A percentile compares a stretch with the other conserved stretches of the same genome.
phyloP scores from a whole-genome alignment of 176 grass and related monocot species.

The Musa beccarii region DNA sequence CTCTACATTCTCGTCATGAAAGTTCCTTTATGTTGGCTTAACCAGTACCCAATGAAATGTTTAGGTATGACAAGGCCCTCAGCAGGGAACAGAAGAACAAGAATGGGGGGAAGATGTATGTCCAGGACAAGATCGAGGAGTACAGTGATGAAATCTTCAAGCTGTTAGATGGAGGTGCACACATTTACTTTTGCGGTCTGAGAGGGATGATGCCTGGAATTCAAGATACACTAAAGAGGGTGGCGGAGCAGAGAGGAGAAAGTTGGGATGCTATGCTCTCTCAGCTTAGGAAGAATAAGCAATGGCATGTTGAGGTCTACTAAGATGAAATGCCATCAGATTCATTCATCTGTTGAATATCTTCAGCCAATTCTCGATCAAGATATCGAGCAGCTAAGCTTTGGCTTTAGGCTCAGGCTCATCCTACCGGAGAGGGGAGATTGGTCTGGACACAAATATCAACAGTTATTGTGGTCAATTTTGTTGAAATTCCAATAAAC shows the following conservation, averaged over 20 bases:
- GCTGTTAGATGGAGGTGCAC: conserved; percentile 58
- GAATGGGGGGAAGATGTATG: conserved; percentile 78
- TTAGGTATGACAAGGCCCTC: conserved; percentile 78
- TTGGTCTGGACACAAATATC: no score
- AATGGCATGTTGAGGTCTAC: conserved; percentile 94
- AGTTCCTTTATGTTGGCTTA: neutral
- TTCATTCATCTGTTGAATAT: no score
- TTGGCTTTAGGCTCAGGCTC: no score
- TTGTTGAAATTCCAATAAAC: no score
- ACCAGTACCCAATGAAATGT: neutral
- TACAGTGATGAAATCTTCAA: conserved; percentile 80
- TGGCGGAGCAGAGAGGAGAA: conserved; percentile 49
- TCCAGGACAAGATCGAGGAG: conserved; percentile 82
- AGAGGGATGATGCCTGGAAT: conserved; percentile 99
- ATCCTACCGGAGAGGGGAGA: no score
- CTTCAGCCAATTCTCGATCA: no score
- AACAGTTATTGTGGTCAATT: no score
- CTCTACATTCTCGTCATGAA: neutral
- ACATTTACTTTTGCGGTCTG: conserved; percentile 89
- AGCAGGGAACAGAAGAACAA: conserved; percentile 81
- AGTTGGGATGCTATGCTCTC: conserved; percentile 81
- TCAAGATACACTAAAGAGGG: conserved; percentile 78
- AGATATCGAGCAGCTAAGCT: no score
- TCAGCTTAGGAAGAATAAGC: conserved; percentile 87
- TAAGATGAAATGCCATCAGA: conserved; percentile 18